Base-by-base conservation (phyloP, 2,329 filamentous ascomycete species). In the Botryotinia narcissicola region DNA sequence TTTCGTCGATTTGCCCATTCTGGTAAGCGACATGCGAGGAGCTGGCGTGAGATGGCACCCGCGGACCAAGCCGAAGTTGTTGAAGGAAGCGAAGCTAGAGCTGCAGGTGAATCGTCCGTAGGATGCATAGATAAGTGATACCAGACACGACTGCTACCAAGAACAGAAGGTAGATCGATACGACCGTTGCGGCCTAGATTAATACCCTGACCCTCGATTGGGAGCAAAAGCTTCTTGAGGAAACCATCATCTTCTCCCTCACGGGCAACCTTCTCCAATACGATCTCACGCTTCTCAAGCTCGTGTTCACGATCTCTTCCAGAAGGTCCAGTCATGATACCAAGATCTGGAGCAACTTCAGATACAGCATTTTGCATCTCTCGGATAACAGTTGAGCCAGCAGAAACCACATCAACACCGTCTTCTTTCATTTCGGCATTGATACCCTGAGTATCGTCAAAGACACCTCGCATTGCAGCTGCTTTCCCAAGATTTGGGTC, bases 391-490 rank as follows among this genome's bases (percentile, higher is more conserved):
- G 95, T 97, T 73, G 91, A 92, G n/a, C 93, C 92, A 1, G 90
- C 90, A 0, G 91, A 78, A 1, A 87, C 84, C 3, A 97, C 87
- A n/a, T 93, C 88, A 0, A 99, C 88, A 16, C 96, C 96, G 77
- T 99, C 96, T 75, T 95, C 92, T 80, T 95, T 97, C 95, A 99
- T 98, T 84, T 99, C 96, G 0, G 92, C 88, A 78, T 98, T 98
- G 84, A 99, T 98, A 70, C 96, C 96, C 32, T 91, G 86, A n/a
- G 86, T 89, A 78, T 98, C 96, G 77, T 99, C 95, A 78, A 99
- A 99, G 51, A 98, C 89, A 22, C 93, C 93, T 57, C 94, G 92
- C 84, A 99, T 90, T 20, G 93, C 90, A n/a, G 97, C 83, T 0
- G 95, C 96, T 82, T 96, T 98, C 74, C 93, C 94, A 0, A 99